Evolutionary conservation across 257 asterid species (phyloP).

Genomic region (Eucommia ulmoides): DNA sequence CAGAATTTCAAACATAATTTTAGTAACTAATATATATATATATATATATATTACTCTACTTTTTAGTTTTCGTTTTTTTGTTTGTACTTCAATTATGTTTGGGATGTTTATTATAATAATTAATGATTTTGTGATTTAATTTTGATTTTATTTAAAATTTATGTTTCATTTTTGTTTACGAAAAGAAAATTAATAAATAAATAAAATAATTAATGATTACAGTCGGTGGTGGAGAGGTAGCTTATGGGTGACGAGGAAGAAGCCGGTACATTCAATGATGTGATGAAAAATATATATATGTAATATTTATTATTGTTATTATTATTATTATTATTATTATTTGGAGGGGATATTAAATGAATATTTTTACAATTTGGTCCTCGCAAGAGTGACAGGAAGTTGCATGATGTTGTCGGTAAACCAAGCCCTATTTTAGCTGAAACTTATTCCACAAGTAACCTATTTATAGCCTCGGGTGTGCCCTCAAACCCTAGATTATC

Average conservation of each 20-base stretch:
- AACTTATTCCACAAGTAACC: background rate
- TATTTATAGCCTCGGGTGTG: too few species aligned
- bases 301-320: background rate
- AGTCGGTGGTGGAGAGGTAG: constrained; percentile 42
- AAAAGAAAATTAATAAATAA: too few species aligned
- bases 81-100: too few species aligned
- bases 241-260: constrained; percentile 32
- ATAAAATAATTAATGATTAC: constrained; percentile 23
- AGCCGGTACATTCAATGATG: constrained; percentile 28
- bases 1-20: too few species aligned
- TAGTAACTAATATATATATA: too few species aligned
- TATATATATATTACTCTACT: too few species aligned
- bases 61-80: background rate
- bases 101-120: background rate
- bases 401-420: background rate
- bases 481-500: too few species aligned
- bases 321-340: too few species aligned
- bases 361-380: too few species aligned
- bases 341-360: too few species aligned
- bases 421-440: background rate
- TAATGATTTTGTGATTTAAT: background rate
- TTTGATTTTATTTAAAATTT: background rate
- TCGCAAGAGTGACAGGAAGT: too few species aligned
- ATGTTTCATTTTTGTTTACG: background rate
- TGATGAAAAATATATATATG: constrained; percentile 3